These are phyloP conservation scores for Fusarium sambucinum DNA, from an alignment of 2,329 filamentous ascomycete genomes.

Conservation along the genomic window DNA sequence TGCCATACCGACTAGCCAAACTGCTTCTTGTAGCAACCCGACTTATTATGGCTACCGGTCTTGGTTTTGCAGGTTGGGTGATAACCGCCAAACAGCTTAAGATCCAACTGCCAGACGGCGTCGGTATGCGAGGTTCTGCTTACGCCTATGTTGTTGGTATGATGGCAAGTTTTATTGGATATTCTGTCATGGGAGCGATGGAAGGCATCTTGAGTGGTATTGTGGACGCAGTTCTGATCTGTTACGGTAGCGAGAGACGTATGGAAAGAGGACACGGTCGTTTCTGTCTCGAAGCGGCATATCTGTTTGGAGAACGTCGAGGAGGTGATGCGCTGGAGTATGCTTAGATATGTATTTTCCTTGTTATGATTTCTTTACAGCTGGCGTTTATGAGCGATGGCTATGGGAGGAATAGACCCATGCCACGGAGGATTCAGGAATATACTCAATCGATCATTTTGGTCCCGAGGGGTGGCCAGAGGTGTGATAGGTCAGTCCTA, in stretches of 20 bases:
- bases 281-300: conserved; percentile 92
- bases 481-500: not conserved
- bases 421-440: conserved; percentile 11
- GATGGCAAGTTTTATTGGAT: conserved; percentile 93
- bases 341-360: conserved; percentile 36
- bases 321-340: conserved; percentile 48
- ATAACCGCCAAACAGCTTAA: conserved; percentile 85
- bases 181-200: conserved; percentile 91
- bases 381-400: conserved; percentile 31
- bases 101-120: conserved; percentile 66
- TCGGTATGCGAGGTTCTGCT: conserved; percentile 78
- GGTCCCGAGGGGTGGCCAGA: not conserved
- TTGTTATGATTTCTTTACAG: conserved; percentile 22
- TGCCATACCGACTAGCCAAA: conserved; percentile 91
- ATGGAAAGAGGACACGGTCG: conserved; percentile 75
- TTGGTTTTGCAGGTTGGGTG: conserved; percentile 98
- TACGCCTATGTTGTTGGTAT: conserved; percentile 96
- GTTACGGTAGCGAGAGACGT: conserved; percentile 89
- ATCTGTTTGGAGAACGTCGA: conserved; percentile 81
- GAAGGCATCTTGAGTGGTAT: conserved; percentile 89
- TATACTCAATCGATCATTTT: conserved; percentile 10
- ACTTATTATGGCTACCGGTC: conserved; percentile 87
- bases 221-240: conserved; percentile 88
- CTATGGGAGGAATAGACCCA: conserved; percentile 36
- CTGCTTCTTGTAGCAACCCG: conserved; percentile 90